Evolutionary conservation across 1,284 basidiomycete species (phyloP), one percentile per base, ranked within the genome.

Genomic region (Athelia psychrophila): DNA sequence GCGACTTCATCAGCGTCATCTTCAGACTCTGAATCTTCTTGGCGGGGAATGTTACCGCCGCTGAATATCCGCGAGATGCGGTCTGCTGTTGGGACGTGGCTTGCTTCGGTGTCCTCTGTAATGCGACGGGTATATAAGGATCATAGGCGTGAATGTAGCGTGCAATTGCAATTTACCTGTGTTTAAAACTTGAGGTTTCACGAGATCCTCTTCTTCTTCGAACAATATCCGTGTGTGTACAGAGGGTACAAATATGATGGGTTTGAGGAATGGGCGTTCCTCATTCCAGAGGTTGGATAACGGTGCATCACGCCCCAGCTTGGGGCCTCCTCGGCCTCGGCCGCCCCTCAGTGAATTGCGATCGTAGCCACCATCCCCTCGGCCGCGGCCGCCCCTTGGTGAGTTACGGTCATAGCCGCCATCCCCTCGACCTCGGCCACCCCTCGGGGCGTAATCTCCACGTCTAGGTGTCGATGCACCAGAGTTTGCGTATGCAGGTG

Each of bases 211-310:
- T 49, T 83, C 74, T 27, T 81, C 61, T 56, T 80, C 62, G 62
- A 91, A 91, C 24, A 91, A 65, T n/a, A 69, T 75, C 8, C 74
- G 76, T 2, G 78, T 82, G 46, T 75, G 52, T 8, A 74, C 71
- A 1, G 84, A 81, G 10, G 72, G 79, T n/a, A 91, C 85, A 58
- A 91, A 91, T 18, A 70, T 67, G 55, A 91, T 72, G 0, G 88
- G 88, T 23, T 72, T 71, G 13, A 90, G 70, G 0, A 82, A 69
- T 2, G 86, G 86, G 30, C 88, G 70, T 46, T 83, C 78, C 27
- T 77, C 67, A 54, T 79, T 75, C 12, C 87, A 67, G 25, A 83
- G 58, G 35, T 72, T 75, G 1, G 85, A 85, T 13, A 88, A 68
- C 0, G 85, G 76, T 6, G 74, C 73, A 46, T 73, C 64, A 18